Evolutionary conservation across 73 alveolate species (phyloP), one percentile per base, ranked within the genome.

Genomic region (Tetrahymena borealis): DNA sequence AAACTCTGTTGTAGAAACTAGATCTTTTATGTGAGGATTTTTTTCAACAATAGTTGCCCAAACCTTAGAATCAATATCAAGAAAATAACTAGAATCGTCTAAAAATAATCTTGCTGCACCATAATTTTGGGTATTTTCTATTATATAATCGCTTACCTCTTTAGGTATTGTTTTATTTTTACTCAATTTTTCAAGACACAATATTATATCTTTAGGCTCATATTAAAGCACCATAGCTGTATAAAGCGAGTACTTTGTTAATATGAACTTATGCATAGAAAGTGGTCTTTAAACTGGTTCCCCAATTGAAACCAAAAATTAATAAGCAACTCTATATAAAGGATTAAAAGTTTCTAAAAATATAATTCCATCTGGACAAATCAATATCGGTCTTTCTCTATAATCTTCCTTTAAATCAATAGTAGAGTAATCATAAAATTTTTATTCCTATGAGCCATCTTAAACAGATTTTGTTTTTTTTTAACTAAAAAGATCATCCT

Each of bases 211-310:
- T 39, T 94, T 78, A 32, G 98, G 93, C 2, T 94, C 94, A 85
- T 95, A 93, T 35, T 95, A 94, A 94, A 95, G 91, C 18, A 96
- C 95, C 94, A 97, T 96, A 0, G 98, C 98, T 7, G 98, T 94
- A 93, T 96, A 96, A 93, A 96, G 91, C 1, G 94, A 93, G 92
- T 95, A 95, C 28, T 90, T 20, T 60, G 93, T 93, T 37, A 94
- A 90, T 38, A 79, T 94, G 95, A 95, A 96, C 94, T 96, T 97
- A 94, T 96, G 98, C 41, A 95, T 95, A 79, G 94, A 93, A 90
- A 94, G 96, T 11, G 98, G 94, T 40, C 98, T 91, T 20, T 94
- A 95, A 3, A 91, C 93, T 18, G 98, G 98, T 91, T 96, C 98
- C 36, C 97, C 98, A 8, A 96, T 95, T 33, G 97, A 96, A 92